Conservation (phyloP, 441 rosid species). For the Euphorbia celastroides region DNA sequence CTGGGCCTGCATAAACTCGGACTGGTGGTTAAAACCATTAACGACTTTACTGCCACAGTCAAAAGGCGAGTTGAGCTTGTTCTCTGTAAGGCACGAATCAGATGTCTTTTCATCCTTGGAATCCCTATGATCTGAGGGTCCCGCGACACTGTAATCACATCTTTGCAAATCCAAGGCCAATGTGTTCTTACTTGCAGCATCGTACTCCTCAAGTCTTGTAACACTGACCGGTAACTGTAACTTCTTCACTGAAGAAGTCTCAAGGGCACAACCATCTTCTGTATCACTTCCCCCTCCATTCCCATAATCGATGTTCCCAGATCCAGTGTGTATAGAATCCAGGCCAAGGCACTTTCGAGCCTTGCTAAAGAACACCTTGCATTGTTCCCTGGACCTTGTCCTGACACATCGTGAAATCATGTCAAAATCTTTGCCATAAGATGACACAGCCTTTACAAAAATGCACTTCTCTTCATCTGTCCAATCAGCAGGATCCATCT, state of each 20-base stretch:
- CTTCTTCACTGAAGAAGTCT: constrained; percentile 46
- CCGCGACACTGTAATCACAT: constrained; percentile 31
- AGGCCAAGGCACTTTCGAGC: constrained; percentile 90
- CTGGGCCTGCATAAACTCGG: constrained; percentile 22
- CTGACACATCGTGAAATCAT: constrained; percentile 54
- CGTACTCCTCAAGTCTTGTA: constrained; percentile 35
- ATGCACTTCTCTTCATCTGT: constrained; percentile 82
- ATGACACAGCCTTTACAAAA: constrained; percentile 64
- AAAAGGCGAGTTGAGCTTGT: constrained; percentile 20
- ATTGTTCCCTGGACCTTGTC: constrained; percentile 79
- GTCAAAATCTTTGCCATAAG: constrained; percentile 82
- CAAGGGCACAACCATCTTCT: constrained; percentile 56
- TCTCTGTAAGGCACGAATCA: constrained; percentile 28
- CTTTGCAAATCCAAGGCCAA: constrained; percentile 33
- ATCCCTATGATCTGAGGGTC: constrained; percentile 22
- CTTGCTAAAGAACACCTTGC: constrained; percentile 90
- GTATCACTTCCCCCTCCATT: constrained; percentile 69
- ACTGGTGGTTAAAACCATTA: constrained; percentile 27
- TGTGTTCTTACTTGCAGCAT: constrained; percentile 23
- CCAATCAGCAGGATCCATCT: constrained; percentile 80
- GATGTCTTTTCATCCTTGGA: constrained; percentile 26
- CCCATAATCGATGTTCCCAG: constrained; percentile 52
- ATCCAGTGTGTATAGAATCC: constrained; percentile 52
- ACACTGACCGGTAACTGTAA: constrained; percentile 28
- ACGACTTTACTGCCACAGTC: constrained; percentile 23